A percentile compares a stretch with the other conserved stretches of the same genome.
Conservation (phyloP, 192 early-diverging fungal species). For the Backusella mclennaniae region DNA sequence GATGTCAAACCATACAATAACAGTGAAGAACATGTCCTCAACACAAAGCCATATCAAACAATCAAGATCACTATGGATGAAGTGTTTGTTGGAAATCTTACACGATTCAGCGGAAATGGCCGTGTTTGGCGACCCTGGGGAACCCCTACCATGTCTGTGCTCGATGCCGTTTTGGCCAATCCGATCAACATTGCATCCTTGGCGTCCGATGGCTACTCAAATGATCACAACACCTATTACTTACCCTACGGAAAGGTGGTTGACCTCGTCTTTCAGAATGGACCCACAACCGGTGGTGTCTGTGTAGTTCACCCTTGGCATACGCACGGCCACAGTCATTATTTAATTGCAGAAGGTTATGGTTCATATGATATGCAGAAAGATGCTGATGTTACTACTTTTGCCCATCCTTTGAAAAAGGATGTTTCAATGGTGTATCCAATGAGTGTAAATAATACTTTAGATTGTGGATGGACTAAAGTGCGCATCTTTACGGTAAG, state of each 20-base stretch:
- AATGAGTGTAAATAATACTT: neutral
- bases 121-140: neutral
- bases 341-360: constrained; percentile 18
- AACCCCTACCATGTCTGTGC: neutral
- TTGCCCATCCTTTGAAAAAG: neutral
- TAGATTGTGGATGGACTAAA: constrained; percentile 20
- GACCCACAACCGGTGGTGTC: neutral
- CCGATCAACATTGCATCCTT: neutral
- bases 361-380: constrained; percentile 20
- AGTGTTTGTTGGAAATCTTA: neutral
- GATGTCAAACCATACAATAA: neutral
- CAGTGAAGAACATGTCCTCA: neutral
- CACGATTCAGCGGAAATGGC: constrained; percentile 4
- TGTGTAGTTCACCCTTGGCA: constrained; percentile 30
- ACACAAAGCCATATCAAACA: neutral
- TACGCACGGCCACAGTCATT: constrained; percentile 25
- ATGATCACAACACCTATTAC: constrained; percentile 6
- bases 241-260: neutral
- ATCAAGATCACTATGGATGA: neutral
- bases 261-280: constrained; percentile 28
- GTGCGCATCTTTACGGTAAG: constrained; percentile 11
- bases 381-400: neutral
- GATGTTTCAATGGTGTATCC: constrained; percentile 20
- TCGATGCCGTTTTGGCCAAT: neutral
- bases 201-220: neutral